Conservation (phyloP, 2,329 filamentous ascomycete species). For the Akanthomyces uredinophilus region DNA sequence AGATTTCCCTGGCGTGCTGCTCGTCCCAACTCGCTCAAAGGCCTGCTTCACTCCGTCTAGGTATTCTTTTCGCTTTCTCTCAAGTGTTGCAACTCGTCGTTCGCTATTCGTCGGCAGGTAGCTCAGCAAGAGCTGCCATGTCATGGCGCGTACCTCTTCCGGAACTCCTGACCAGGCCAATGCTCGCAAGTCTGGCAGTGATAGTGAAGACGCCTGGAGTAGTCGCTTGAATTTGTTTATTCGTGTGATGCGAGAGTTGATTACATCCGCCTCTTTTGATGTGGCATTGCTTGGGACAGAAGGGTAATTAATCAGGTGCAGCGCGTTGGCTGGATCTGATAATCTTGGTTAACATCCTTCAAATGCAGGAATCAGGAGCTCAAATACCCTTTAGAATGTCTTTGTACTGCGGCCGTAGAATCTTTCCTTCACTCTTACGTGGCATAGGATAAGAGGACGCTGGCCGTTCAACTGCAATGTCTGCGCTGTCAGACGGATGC, state of each 20-base stretch:
- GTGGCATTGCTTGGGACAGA: slow-evolving; percentile 66
- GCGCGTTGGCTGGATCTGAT: slow-evolving; percentile 77
- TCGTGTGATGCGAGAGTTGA: slow-evolving; percentile 80
- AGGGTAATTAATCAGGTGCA: slow-evolving; percentile 90
- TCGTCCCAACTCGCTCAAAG: slow-evolving; percentile 59
- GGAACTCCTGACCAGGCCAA: slow-evolving; percentile 93
- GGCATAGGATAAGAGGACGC: slow-evolving; percentile 78
- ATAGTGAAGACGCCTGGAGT: slow-evolving; percentile 85
- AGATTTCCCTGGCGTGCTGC: slow-evolving; percentile 37
- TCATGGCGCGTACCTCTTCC: slow-evolving; percentile 93
- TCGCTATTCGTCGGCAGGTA: slow-evolving; percentile 98
- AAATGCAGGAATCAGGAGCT: no score
- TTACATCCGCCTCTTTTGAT: slow-evolving; percentile 77
- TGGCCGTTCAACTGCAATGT: slow-evolving; percentile 88
- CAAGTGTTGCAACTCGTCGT: slow-evolving; percentile 79
- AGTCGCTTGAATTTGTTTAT: slow-evolving; percentile 99
- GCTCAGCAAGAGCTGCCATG: slow-evolving; percentile 94
- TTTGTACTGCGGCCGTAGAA: slow-evolving; percentile 93
- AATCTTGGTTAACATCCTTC: slow-evolving; percentile 17
- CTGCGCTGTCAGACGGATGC: slow-evolving; percentile 76
- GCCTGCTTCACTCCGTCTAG: slow-evolving; percentile 79
- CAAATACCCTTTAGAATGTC: slow-evolving; percentile 71
- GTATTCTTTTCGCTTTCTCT: slow-evolving; percentile 94
- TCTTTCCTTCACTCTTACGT: slow-evolving; percentile 90
- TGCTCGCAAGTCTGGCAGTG: slow-evolving; percentile 74